Evolutionary conservation across 805 yeast species (phyloP).

Genomic region (Saturnispora zaruensis): DNA sequence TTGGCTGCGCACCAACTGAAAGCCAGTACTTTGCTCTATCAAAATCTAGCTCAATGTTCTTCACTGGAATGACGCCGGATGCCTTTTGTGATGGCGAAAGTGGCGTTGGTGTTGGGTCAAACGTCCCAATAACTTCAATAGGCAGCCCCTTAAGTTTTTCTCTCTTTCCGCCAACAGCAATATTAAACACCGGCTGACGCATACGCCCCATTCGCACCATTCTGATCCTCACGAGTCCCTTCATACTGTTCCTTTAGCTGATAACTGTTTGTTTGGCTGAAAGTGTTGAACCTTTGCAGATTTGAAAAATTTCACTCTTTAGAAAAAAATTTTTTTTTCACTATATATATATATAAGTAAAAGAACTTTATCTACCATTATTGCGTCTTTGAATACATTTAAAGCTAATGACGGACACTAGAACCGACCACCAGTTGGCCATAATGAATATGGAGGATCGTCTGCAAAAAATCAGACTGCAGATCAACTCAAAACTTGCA

Average conservation of each 20-base stretch:
- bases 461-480: slow-evolving; percentile 60
- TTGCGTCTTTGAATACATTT: background rate
- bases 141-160: slow-evolving; percentile 85
- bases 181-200: slow-evolving; percentile 81
- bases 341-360: background rate
- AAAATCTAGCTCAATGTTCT: slow-evolving; percentile 79
- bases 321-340: background rate
- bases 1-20: slow-evolving; percentile 94
- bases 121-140: slow-evolving; percentile 91
- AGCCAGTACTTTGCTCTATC: slow-evolving; percentile 91
- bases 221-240: slow-evolving; percentile 77
- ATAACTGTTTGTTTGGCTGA: background rate
- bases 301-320: background rate
- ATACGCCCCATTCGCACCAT: slow-evolving; percentile 89
- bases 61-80: slow-evolving; percentile 49
- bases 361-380: background rate
- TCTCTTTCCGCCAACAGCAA: slow-evolving; percentile 72
- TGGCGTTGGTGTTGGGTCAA: slow-evolving; percentile 74
- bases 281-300: background rate
- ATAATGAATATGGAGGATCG: slow-evolving; percentile 50
- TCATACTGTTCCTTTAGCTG: slow-evolving; percentile 28
- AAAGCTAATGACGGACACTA: slow-evolving; percentile 3
- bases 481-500: slow-evolving; percentile 68
- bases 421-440: slow-evolving; percentile 14
- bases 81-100: slow-evolving; percentile 52